Base-by-base conservation (phyloP, 2,329 filamentous ascomycete genomes). In the Colletotrichum magnum region DNA sequence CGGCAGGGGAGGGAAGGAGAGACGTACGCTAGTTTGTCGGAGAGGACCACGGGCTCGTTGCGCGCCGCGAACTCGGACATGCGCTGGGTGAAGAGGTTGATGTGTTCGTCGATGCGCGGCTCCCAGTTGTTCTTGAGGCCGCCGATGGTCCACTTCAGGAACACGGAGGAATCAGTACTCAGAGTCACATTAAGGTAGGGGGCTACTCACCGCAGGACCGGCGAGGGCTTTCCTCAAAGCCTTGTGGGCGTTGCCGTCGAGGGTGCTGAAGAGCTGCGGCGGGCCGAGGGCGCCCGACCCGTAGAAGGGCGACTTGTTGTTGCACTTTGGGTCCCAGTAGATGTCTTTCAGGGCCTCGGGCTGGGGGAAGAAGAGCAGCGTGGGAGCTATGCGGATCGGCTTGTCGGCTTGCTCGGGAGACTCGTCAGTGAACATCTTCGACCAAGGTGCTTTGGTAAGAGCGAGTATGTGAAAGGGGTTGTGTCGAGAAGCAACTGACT, bases 111-210 rank as follows among this genome's bases (percentile, higher is more conserved):
- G 58, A 66, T 54, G 28, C 64, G 64, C 7, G 41, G 5, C 18
- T 66, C 64, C 64, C 64, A 66, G 41, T 66, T 66, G 21, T 66
- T 61, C 16, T 66, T 66, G 24, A 66, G 41, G 3, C 50, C 51
- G 4, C 64, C 64, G 2, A 66, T 39, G 12, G 64, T 56, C 64
- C 58, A 66, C 64, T 66, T 36, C 3, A 48, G 15, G 2, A 3
- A 43, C 12, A 12, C n/a, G 41, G 5, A 16, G 12, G 16, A 43
- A 12, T 43, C 41, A 43, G 41, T 32, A 7, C 12, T 43, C 13
- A n/a, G n/a, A n/a, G n/a, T n/a, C n/a, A n/a, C n/a, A n/a, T n/a
- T n/a, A n/a, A n/a, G n/a, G 32, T 5, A 9, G 13, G 6, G 39
- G 36, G 4, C 21, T 7, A 16, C 13, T 45, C 53, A 54, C 54